Evolutionary conservation across 331 rosid genomes (phyloP).

Genomic region (Dryas integrifolia): DNA sequence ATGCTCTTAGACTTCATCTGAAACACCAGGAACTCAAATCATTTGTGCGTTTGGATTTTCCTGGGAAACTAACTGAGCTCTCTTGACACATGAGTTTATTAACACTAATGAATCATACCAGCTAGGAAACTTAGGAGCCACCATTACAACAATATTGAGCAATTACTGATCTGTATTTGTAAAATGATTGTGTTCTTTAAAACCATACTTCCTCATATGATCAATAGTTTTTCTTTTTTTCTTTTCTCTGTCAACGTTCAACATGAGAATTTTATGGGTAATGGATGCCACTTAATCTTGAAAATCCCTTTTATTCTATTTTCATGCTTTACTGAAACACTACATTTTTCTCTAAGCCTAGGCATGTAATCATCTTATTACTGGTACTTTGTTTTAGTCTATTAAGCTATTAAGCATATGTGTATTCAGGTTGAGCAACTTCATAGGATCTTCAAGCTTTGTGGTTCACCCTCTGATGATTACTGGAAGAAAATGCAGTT

Average conservation of each 20-base stretch:
- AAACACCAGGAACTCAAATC: background rate
- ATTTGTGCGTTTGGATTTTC: background rate
- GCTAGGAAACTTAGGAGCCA: background rate
- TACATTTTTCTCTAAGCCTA: background rate
- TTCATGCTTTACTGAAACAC: background rate
- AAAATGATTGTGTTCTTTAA: background rate
- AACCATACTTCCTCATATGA: background rate
- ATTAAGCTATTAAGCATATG: conserved; percentile 21
- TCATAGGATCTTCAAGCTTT: conserved; percentile 72
- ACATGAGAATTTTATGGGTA: background rate
- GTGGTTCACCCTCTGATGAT: conserved; percentile 66
- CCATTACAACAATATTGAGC: background rate
- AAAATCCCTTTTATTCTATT: background rate
- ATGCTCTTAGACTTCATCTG: background rate
- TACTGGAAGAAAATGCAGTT: conserved; percentile 55
- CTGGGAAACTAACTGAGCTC: background rate
- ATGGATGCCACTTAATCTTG: background rate
- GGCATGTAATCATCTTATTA: background rate
- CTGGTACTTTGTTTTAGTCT: background rate
- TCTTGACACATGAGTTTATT: too few species aligned
- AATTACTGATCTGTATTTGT: background rate
- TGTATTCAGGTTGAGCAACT: conserved; percentile 63
- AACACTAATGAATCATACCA: background rate
- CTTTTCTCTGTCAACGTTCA: background rate
- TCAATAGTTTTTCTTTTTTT: background rate